A percentile compares a stretch with the other conserved stretches of the same genome.
These are phyloP conservation scores for Metschnikowia sp. DNA, from an alignment of 805 yeast species.

Conservation along the genomic window DNA sequence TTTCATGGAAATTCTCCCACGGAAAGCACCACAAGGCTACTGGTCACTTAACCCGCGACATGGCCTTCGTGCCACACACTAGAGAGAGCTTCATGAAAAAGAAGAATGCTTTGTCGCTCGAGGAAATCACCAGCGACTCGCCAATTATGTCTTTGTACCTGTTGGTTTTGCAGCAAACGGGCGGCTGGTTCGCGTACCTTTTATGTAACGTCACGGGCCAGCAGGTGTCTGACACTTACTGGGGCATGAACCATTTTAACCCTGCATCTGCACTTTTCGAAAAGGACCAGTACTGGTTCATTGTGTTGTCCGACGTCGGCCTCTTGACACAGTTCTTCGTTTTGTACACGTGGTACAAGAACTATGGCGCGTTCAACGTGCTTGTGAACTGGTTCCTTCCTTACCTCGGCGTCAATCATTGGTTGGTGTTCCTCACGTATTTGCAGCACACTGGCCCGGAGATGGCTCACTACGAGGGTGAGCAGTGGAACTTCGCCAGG, in stretches of 20 bases:
- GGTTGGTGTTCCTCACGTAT: conserved; percentile 84
- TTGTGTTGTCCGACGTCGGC: conserved; percentile 73
- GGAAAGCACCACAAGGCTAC: conserved; percentile 89
- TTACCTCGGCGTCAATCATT: conserved; percentile 78
- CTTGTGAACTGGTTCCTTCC: conserved; percentile 73
- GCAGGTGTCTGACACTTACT: conserved; percentile 43
- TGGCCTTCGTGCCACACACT: conserved; percentile 78
- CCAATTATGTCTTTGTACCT: conserved; percentile 60
- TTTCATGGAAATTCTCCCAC: conserved; percentile 82
- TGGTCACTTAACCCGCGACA: conserved; percentile 76
- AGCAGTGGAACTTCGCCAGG: conserved; percentile 80
- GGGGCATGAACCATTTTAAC: conserved; percentile 61
- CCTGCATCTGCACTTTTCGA: conserved; percentile 76
- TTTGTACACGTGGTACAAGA: conserved; percentile 57
- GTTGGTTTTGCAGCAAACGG: conserved; percentile 65
- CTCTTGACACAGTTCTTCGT: conserved; percentile 49
- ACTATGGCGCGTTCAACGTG: conserved; percentile 61
- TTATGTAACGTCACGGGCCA: conserved; percentile 76
- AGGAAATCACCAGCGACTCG: conserved; percentile 67
- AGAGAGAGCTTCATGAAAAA: conserved; percentile 50
- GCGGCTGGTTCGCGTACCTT: conserved; percentile 73
- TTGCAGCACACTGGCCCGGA: conserved; percentile 82
- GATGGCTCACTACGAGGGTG: conserved; percentile 74
- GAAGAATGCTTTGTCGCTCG: conserved; percentile 36
- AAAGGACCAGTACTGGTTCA: conserved; percentile 65